Base-by-base conservation (phyloP, 176 grass and related monocot species). In the Bonia amplexicaulis region DNA sequence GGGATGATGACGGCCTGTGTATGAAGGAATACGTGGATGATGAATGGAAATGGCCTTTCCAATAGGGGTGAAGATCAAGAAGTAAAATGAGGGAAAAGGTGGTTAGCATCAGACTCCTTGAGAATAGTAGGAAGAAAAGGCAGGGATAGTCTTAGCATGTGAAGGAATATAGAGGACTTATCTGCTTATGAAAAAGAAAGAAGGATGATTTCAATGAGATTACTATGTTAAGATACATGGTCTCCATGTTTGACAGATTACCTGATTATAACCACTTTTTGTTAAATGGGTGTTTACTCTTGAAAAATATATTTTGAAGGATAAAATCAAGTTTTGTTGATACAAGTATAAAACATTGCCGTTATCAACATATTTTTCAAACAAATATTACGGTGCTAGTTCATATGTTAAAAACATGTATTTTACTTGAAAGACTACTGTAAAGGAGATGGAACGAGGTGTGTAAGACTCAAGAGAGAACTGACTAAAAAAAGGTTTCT, bases 61-160 rank as follows among this genome's bases (percentile, higher is more conserved):
- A 14, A 65, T 29, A 66, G 71, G 17, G 12, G 39, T 42, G 27
- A 73, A 8, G 82, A 85, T 35, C n/a, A 45, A 33, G 35, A 74
- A 47, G 59, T 31, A 57, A 73, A 73, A 59, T 7, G 26, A 67
- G 46, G 77, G 65, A 64, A 65, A 64, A 9, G 70, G 12, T 41
- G 8, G 22, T 29, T 12, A 33, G 49, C 8, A 41, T 49, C 7
- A 82, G 19, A 27, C 6, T 27, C 68, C n/a, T 26, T 74, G 27
- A 39, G 80, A 77, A 78, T 23, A 60, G 66, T 58, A 73, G 67
- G 80, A 73, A 17, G 48, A 83, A 68, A 74, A 73, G 69, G 37
- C 49, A 72, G 27, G 9, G 45, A 58, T 7, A 45, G 20, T 29
- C 27, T 76, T 14, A 64, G 54, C 78, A 67, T 65, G 80, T 88